Base-by-base conservation (phyloP, 2,329 filamentous ascomycete species). In the Colletotrichum siamense region DNA sequence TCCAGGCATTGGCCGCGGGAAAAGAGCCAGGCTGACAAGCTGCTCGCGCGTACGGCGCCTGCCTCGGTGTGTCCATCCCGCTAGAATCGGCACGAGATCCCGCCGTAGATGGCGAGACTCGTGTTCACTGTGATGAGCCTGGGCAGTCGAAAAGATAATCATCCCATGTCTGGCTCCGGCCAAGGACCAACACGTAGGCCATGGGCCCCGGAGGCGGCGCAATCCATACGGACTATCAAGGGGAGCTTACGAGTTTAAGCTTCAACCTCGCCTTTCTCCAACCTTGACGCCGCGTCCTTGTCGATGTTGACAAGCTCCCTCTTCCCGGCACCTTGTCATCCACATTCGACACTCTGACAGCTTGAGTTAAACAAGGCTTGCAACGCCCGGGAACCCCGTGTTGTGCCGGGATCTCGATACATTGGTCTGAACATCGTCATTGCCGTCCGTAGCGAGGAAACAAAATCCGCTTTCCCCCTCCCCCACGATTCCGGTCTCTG, bases 191-290 rank as follows among this genome's bases (percentile, higher is more conserved):
- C 61, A 32, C 32, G 32, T 39, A 61, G 28, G 6, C 52, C 61
- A 30, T 24, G 32, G 18, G 39, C 8, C 16, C 39, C 39, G 39
- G 39, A 44, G 16, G 39, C 39, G 39, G 39, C 39, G 39, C 16
- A 44, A 44, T 44, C 39, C 39, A 44, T 8, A 15, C 18, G 24
- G 28, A 13, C 15, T 36, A 36, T 22, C 18, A 18, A 24, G 15
- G 30, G 61, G 34, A 62, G 64, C 71, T 73, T 69, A 69, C 71
- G 36, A 73, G 26, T 73, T 73, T 69, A 73, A 73, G 71, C 65
- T 73, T 69, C 36, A 55, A 39, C 65, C 55, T 34, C 39, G 22
- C 30, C 22, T 62, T 13, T 18, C 28, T 55, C 57, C 36, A 52
- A 62, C 64, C 64, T 52, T 55, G 71, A 52, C 36, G 15, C 30